A percentile compares a stretch with the other conserved stretches of the same genome.
Conservation (phyloP, 805 yeast species). For the Monosporozyma yasuniensis region DNA sequence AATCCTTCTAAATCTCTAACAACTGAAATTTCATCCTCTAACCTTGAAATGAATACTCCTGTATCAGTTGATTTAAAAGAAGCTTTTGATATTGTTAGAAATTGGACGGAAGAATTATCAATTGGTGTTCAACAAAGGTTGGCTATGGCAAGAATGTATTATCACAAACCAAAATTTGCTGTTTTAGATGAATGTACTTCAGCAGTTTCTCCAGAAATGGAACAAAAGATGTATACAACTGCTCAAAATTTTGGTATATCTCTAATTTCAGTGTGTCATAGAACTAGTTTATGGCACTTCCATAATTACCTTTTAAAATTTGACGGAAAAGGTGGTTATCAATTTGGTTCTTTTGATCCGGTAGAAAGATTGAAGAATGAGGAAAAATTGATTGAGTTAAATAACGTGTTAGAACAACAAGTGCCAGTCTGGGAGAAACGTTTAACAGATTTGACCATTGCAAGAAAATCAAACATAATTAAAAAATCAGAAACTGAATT, state of each 20-base stretch:
- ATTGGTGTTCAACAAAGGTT: constrained; percentile 89
- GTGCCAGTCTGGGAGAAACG: constrained; percentile 60
- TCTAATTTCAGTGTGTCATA: constrained; percentile 80
- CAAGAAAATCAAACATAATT: constrained; percentile 31
- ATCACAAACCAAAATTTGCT: constrained; percentile 87
- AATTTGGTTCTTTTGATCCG: constrained; percentile 59
- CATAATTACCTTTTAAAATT: constrained; percentile 76
- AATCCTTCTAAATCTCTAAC: neutral
- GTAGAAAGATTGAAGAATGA: constrained; percentile 63
- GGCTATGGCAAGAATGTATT: constrained; percentile 87
- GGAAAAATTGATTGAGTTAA: constrained; percentile 65
- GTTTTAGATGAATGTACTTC: constrained; percentile 94
- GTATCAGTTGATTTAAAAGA: constrained; percentile 27
- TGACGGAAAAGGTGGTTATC: constrained; percentile 72
- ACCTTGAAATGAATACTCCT: neutral
- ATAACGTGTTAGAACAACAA: constrained; percentile 55
- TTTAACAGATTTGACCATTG: constrained; percentile 53
- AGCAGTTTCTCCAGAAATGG: constrained; percentile 85
- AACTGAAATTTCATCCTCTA: neutral
- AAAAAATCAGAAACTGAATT: constrained; percentile 27
- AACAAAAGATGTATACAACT: constrained; percentile 75
- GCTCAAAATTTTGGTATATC: constrained; percentile 77
- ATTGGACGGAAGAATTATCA: constrained; percentile 84
- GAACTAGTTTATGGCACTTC: constrained; percentile 88
- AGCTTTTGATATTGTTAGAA: constrained; percentile 60